Percentiles rank a stretch among this genome's conserved stretches.
Evolutionary conservation across 2,329 filamentous ascomycete genomes (phyloP).

Genomic region (Cladorrhinum sp.): DNA sequence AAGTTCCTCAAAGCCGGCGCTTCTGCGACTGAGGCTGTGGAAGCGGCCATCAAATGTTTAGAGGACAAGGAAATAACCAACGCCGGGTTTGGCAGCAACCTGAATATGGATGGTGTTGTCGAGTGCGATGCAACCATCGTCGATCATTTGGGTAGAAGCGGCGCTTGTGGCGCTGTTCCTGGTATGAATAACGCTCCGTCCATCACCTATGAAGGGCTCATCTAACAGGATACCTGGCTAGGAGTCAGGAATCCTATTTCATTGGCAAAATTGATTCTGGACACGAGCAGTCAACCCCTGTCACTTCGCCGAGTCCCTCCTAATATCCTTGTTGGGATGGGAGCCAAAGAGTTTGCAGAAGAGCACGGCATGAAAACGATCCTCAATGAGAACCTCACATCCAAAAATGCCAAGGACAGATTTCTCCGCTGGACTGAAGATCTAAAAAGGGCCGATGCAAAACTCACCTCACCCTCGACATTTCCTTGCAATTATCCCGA

Average conservation of each 20-base stretch:
- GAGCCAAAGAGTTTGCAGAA: conserved; percentile 81
- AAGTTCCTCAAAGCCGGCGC: conserved; percentile 73
- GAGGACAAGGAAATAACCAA: conserved; percentile 97
- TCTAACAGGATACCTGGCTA: conserved; percentile 36
- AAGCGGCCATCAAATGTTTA: conserved; percentile 80
- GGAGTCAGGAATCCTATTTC: conserved; percentile 92
- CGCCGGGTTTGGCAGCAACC: conserved; percentile 91
- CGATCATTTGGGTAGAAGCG: conserved; percentile 85
- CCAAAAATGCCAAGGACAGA: conserved; percentile 72
- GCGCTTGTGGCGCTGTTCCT: conserved; percentile 85
- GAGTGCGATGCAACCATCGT: conserved; percentile 95
- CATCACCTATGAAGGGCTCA: neutral
- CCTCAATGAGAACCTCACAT: conserved; percentile 76
- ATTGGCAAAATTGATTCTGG: conserved; percentile 77
- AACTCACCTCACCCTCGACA: conserved; percentile 26
- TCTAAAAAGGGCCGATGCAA: conserved; percentile 46
- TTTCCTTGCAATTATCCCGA: conserved; percentile 6
- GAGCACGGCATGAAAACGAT: conserved; percentile 72
- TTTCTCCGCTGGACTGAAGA: conserved; percentile 78
- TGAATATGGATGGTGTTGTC: conserved; percentile 84
- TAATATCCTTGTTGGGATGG: conserved; percentile 83
- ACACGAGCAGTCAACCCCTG: conserved; percentile 71
- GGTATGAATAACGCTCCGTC: conserved; percentile 53
- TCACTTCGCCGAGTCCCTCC: conserved; percentile 86
- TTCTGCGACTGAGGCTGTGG: conserved; percentile 81